A percentile compares a stretch with the other conserved stretches of the same genome.
These are phyloP conservation scores for Kodamaea fukazawae DNA, from an alignment of 805 yeast species.

Conservation along the genomic window DNA sequence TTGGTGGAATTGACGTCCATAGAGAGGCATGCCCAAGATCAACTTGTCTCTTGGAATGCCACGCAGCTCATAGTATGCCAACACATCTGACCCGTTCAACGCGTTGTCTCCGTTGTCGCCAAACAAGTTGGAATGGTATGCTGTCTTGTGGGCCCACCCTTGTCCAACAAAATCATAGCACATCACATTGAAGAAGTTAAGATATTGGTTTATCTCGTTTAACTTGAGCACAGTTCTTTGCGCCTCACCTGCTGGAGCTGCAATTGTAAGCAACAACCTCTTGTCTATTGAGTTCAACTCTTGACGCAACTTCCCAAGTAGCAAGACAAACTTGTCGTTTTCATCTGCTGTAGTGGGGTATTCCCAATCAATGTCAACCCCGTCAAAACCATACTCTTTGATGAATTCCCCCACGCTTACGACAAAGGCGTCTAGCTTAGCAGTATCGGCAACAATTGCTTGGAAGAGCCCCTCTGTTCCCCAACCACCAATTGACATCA, in stretches of 20 bases:
- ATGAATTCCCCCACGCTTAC: conserved; percentile 47
- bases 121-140: conserved; percentile 69
- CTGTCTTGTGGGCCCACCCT: conserved; percentile 60
- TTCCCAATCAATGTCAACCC: conserved; percentile 95
- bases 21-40: conserved; percentile 82
- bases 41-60: conserved; percentile 53
- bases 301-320: conserved; percentile 42
- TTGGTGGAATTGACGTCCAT: conserved; percentile 52
- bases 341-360: conserved; percentile 58
- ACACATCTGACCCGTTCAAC: conserved; percentile 48
- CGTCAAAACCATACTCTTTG: conserved; percentile 68
- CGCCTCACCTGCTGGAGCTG: conserved; percentile 67
- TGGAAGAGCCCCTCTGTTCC: conserved; percentile 48
- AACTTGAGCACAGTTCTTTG: conserved; percentile 45
- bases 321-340: conserved; percentile 39
- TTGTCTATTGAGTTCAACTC: conserved; percentile 31
- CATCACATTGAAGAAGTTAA: conserved; percentile 84
- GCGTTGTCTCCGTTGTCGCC: conserved; percentile 38
- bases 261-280: conserved; percentile 58
- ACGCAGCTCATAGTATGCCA: conserved; percentile 38
- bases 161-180: conserved; percentile 81
- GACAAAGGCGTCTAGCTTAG: conserved; percentile 46
- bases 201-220: conserved; percentile 50
- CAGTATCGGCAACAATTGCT: conserved; percentile 20
- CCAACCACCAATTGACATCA: conserved; percentile 84